Evolutionary conservation across 2,329 filamentous ascomycete genomes (phyloP).

Genomic region (Arachnopeziza araneosa): DNA sequence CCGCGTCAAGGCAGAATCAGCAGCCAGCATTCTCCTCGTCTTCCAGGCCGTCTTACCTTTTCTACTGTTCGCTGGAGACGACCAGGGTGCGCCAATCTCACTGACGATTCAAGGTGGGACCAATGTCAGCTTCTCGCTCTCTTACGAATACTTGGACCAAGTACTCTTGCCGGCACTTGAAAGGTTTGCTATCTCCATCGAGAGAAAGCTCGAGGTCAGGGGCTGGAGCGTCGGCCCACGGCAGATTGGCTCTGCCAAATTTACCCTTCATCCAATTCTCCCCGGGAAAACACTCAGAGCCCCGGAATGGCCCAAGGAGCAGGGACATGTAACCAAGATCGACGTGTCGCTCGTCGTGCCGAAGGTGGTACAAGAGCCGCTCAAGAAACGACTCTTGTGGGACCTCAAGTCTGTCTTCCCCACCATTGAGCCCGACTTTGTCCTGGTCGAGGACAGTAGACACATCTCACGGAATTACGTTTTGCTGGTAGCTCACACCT

Average conservation of each 20-base stretch:
- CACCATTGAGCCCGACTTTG: constrained; percentile 39
- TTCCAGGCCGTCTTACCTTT: constrained; percentile 57
- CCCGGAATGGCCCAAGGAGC: constrained; percentile 23
- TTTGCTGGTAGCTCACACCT: constrained; percentile 50
- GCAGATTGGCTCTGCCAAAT: constrained; percentile 33
- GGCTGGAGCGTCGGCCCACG: constrained; percentile 40
- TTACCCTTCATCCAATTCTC: constrained; percentile 40
- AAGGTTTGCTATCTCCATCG: constrained; percentile 44
- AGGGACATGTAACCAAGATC: constrained; percentile 38
- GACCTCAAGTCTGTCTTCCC: constrained; percentile 41
- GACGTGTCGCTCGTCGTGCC: constrained; percentile 49
- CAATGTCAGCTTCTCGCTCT: constrained; percentile 51
- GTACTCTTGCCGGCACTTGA: constrained; percentile 51
- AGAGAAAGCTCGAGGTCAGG: constrained; percentile 39
- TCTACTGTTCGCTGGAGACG: constrained; percentile 47
- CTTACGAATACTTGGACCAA: constrained; percentile 59
- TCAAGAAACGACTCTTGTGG: constrained; percentile 37
- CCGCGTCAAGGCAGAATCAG: constrained; percentile 45
- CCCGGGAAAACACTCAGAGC: constrained; percentile 35
- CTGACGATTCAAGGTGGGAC: constrained; percentile 53
- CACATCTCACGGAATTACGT: constrained; percentile 48
- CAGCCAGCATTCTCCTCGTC: constrained; percentile 51
- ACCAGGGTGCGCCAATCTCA: constrained; percentile 38
- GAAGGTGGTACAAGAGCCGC: constrained; percentile 34
- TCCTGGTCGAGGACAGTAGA: constrained; percentile 45